Evolutionary conservation across 208 protist genomes (phyloP), one percentile per base, ranked within the genome.

Genomic region (Trypanosoma platydactyli): DNA sequence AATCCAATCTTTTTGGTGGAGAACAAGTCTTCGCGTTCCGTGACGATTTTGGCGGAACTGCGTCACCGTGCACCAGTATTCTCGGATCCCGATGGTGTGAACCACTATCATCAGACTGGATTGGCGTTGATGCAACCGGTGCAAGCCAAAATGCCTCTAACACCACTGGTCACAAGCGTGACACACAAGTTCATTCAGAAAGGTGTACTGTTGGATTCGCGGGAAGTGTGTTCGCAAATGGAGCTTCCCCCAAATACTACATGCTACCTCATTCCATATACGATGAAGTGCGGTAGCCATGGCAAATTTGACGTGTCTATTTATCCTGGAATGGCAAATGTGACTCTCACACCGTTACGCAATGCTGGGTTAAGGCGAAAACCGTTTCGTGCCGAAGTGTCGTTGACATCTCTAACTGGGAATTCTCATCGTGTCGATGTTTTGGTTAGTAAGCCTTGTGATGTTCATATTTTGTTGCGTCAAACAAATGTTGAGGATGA

Each of bases 1-100:
- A 95, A 95, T 71, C 86, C 90, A 1, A 92, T 95, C 64, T 95
- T 80, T 71, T 29, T 92, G 16, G 64, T 95, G 48, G 84, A 95
- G 71, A 95, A 95, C 73, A 91, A 81, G 63, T 72, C 83, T 64
- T 83, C 79, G 4, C 81, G 87, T 7, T 62, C 86, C 4, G 80
- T 78, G 15, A 80, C 71, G 3, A 79, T 95, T 40, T 61, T 95
- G n/a, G 66, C 81, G 15, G 86, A 95, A 61, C 64, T 95, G 53
- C 83, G 83, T 49, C 89, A 92, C 75, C 78, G 69, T n/a, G 52
- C 74, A 12, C 84, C 89, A 9, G 61, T 66, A 40, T 92, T 82
- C 49, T 70, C 83, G 13, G 85, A 91, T 42, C 71, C 71, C 5
- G 89, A 95, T 45, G 89, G 86, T 12, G 45, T 88, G 27, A 80